Evolutionary conservation across 768 basidiomycete genomes (phyloP).

Genomic region (Naganishia kalamii): DNA sequence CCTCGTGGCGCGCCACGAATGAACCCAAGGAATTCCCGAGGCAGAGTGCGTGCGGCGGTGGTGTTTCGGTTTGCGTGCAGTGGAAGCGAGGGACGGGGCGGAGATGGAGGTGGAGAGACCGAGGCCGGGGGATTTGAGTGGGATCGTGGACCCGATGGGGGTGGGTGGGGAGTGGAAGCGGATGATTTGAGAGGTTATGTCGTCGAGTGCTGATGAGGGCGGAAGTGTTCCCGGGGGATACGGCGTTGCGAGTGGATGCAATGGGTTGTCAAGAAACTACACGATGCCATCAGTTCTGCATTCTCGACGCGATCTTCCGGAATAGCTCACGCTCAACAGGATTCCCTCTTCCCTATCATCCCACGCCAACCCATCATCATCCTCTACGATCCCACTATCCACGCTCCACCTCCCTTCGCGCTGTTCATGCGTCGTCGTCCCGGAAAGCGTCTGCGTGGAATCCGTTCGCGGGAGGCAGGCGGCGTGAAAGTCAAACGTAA

Average conservation of each 20-base stretch:
- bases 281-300: not conserved
- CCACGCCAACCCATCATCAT: slow-evolving; percentile 24
- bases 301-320: not conserved
- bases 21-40: slow-evolving; percentile 29
- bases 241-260: slow-evolving; percentile 34
- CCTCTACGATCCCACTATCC: not conserved
- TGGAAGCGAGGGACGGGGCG: not conserved
- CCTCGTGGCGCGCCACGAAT: slow-evolving; percentile 37
- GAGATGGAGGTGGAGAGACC: not conserved
- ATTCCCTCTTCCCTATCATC: slow-evolving; percentile 33
- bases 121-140: not conserved
- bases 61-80: not conserved
- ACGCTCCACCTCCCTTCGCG: not conserved
- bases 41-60: slow-evolving; percentile 19
- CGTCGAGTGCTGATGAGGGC: slow-evolving; percentile 37
- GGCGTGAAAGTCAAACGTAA: not conserved
- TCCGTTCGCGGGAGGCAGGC: too few relatives aligned
- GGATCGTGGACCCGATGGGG: not conserved
- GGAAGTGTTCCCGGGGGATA: slow-evolving; percentile 44
- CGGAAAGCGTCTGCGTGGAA: not conserved
- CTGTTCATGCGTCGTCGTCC: not conserved
- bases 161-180: slow-evolving; percentile 25
- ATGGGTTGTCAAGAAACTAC: slow-evolving; percentile 39
- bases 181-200: slow-evolving; percentile 42
- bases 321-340: slow-evolving; percentile 22